Percentiles rank a stretch among this genome's conserved stretches.
Evolutionary conservation across 1,284 basidiomycete species (phyloP).

Genomic region (Microbotryum silenes-acaulis): DNA sequence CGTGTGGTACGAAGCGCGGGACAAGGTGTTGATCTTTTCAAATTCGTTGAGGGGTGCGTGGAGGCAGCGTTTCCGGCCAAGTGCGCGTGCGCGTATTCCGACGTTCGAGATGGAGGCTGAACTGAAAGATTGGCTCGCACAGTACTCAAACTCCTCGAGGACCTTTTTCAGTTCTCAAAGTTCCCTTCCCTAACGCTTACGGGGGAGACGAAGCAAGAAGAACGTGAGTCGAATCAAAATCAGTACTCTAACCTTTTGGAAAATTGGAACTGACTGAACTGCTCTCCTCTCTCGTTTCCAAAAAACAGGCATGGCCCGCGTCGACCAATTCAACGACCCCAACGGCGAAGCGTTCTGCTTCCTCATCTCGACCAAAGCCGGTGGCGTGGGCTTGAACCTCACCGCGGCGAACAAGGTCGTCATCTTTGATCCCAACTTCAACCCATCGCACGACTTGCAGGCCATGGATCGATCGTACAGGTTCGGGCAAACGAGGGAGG

Average conservation of each 20-base stretch:
- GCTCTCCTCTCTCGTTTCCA: too few relatives aligned
- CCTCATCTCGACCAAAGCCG: slow-evolving; percentile 84
- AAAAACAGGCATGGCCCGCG: slow-evolving; percentile 61
- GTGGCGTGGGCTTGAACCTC: slow-evolving; percentile 64
- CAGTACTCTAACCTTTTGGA: too few relatives aligned
- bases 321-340: slow-evolving; percentile 68
- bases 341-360: slow-evolving; percentile 57
- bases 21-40: slow-evolving; percentile 71
- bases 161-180: slow-evolving; percentile 58
- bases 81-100: too few relatives aligned
- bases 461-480: slow-evolving; percentile 59
- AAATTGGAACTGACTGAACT: neutral
- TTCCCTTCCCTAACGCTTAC: slow-evolving; percentile 57
- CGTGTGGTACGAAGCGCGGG: slow-evolving; percentile 42
- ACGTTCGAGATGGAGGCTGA: too few relatives aligned
- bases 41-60: slow-evolving; percentile 16
- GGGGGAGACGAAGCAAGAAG: slow-evolving; percentile 48
- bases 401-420: slow-evolving; percentile 55
- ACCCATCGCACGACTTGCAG: slow-evolving; percentile 77
- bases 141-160: slow-evolving; percentile 67
- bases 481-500: slow-evolving; percentile 78
- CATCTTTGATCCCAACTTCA: slow-evolving; percentile 85
- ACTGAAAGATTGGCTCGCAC: slow-evolving; percentile 49
- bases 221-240: slow-evolving; percentile 30
- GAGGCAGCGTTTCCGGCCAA: too few relatives aligned